These are phyloP conservation scores for Tylopilus sp. DNA, from an alignment of 768 basidiomycete species.

Conservation along the genomic window DNA sequence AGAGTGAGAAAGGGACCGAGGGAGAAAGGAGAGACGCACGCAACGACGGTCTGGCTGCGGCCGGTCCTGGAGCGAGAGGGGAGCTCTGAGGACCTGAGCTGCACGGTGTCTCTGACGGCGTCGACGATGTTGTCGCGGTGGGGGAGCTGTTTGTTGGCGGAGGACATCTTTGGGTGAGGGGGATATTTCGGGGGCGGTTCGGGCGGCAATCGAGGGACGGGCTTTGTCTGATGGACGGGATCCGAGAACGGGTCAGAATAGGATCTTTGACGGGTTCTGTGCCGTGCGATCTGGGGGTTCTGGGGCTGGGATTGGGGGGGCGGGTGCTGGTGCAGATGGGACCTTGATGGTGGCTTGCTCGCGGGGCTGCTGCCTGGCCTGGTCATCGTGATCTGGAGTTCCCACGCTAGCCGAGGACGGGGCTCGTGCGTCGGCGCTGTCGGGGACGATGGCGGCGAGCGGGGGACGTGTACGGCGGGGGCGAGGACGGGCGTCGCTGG, in stretches of 20 bases:
- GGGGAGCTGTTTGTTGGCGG: constrained; percentile 28
- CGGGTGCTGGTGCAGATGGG: constrained; percentile 5
- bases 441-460: constrained; percentile 6
- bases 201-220: constrained; percentile 42
- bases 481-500: neutral
- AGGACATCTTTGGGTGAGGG: constrained; percentile 24
- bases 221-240: constrained; percentile 27
- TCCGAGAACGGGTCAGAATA: constrained; percentile 56
- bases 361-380: constrained; percentile 12
- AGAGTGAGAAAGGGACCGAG: constrained; percentile 17
- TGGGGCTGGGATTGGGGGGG: constrained; percentile 11
- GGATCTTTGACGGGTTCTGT: constrained; percentile 41
- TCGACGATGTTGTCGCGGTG: constrained; percentile 49
- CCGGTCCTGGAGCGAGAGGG: constrained; percentile 46
- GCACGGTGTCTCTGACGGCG: constrained; percentile 68
- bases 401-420: constrained; percentile 19
- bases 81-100: constrained; percentile 44
- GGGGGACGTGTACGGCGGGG: neutral
- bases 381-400: constrained; percentile 23
- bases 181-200: constrained; percentile 32
- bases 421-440: constrained; percentile 9
- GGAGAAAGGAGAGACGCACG: constrained; percentile 14
- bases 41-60: constrained; percentile 55
- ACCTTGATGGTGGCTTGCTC: constrained; percentile 29
- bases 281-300: constrained; percentile 21